A percentile compares a stretch with the other conserved stretches of the same genome.
Conservation (phyloP, 495 filamentous ascomycete genomes). For the Podospora comata region DNA sequence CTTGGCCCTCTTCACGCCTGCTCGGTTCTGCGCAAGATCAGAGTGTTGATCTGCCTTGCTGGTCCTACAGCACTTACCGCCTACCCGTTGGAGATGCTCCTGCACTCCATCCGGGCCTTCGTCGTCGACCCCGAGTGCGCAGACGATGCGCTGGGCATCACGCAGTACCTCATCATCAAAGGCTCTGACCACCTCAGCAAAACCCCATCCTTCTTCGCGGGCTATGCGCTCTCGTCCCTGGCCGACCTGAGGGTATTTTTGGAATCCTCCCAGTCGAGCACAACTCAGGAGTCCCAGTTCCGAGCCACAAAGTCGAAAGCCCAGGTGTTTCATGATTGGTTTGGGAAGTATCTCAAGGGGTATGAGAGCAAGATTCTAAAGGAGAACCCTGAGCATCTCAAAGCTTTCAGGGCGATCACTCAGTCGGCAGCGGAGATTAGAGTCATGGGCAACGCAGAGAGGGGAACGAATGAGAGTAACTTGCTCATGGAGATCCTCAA, state of each 20-base stretch:
- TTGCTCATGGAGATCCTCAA: constrained; percentile 70
- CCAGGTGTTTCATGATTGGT: constrained; percentile 67
- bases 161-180: constrained; percentile 74
- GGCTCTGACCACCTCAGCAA: constrained; percentile 63
- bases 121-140: constrained; percentile 79
- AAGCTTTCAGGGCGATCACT: constrained; percentile 62
- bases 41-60: constrained; percentile 75
- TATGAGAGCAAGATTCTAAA: constrained; percentile 54
- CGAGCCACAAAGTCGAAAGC: constrained; percentile 64
- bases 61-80: constrained; percentile 64
- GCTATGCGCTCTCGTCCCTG: constrained; percentile 70
- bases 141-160: constrained; percentile 85
- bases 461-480: constrained; percentile 63
- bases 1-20: constrained; percentile 83
- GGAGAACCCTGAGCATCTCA: constrained; percentile 37
- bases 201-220: constrained; percentile 71
- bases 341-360: constrained; percentile 56
- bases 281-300: constrained; percentile 74
- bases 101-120: constrained; percentile 76
- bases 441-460: constrained; percentile 56
- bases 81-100: constrained; percentile 89
- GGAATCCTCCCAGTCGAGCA: constrained; percentile 60
- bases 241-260: constrained; percentile 72
- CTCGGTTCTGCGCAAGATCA: constrained; percentile 78
- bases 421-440: constrained; percentile 58